phyloP scores from a whole-genome alignment of 805 yeast species.

The Jamesozyma rosinii region DNA sequence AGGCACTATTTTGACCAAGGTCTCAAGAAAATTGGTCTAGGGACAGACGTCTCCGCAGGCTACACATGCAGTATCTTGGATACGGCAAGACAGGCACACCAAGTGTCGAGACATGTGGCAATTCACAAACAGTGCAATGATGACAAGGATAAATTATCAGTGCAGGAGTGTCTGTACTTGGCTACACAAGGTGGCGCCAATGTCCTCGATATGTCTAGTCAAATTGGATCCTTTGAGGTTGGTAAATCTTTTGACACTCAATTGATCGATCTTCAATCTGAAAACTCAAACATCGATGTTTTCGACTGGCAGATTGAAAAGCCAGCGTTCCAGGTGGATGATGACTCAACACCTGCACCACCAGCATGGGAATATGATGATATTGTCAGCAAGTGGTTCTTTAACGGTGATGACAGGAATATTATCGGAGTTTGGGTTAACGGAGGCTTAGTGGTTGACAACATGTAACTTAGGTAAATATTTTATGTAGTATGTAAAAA shows the following conservation, averaged over 20 bases:
- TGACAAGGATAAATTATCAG: constrained; percentile 38
- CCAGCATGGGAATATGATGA: constrained; percentile 29
- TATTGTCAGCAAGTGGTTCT: constrained; percentile 79
- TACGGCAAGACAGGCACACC: constrained; percentile 58
- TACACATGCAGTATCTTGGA: constrained; percentile 55
- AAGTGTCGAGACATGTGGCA: constrained; percentile 63
- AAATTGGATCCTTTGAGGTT: constrained; percentile 58
- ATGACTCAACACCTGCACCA: constrained; percentile 1
- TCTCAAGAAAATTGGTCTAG: constrained; percentile 64
- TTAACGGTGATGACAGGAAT: constrained; percentile 90
- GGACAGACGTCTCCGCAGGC: constrained; percentile 76
- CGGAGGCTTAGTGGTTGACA: constrained; percentile 36
- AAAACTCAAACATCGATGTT: constrained; percentile 56
- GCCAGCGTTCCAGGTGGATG: not conserved
- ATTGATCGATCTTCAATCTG: constrained; percentile 51
- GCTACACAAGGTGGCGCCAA: constrained; percentile 88
- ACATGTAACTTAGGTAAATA: too few species aligned
- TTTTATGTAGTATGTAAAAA: too few species aligned
- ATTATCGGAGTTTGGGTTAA: constrained; percentile 72
- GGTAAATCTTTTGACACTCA: constrained; percentile 86
- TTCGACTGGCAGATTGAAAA: constrained; percentile 56
- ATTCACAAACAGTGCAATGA: constrained; percentile 39
- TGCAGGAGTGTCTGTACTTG: constrained; percentile 65
- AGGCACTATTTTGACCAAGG: constrained; percentile 54
- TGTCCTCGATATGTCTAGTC: constrained; percentile 48